A percentile compares a stretch with the other conserved stretches of the same genome.
Conservation (phyloP, 2,329 filamentous ascomycete species). For the Chaetomium globosum region DNA sequence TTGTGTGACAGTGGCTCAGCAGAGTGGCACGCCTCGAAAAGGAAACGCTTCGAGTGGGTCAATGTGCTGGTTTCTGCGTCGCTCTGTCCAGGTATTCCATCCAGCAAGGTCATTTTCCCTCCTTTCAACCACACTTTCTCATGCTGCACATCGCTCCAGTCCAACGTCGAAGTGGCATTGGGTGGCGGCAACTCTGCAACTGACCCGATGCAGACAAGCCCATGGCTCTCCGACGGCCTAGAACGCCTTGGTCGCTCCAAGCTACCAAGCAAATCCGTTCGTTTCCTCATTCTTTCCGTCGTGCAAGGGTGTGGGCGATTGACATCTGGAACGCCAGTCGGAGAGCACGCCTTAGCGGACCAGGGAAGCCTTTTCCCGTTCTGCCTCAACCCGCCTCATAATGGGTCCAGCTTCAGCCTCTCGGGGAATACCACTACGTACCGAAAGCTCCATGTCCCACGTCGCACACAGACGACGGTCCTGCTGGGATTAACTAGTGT, state of each 20-base stretch:
- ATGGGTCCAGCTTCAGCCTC: not conserved
- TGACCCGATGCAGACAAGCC: not conserved
- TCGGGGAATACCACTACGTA: not conserved
- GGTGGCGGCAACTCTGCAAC: slow-evolving; percentile 4
- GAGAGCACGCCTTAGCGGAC: not conserved
- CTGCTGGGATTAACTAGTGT: too few species aligned
- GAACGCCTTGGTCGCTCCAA: not conserved
- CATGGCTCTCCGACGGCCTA: not conserved
- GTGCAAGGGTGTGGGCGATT: not conserved
- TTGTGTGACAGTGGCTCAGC: not conserved
- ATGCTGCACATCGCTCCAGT: not conserved
- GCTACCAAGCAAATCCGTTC: not conserved
- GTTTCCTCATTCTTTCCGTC: not conserved
- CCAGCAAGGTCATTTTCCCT: not conserved
- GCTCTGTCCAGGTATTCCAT: not conserved
- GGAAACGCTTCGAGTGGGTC: not conserved
- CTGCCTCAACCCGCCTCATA: not conserved
- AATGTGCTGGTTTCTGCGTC: not conserved
- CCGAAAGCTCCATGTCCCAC: slow-evolving; percentile 2
- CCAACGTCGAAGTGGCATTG: slow-evolving; percentile 2
- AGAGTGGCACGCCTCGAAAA: not conserved
- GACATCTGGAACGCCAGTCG: not conserved
- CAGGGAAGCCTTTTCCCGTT: not conserved
- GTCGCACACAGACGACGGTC: not conserved
- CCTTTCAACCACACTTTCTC: not conserved